Conservation (phyloP, 2,329 filamentous ascomycete species). For the Venturia nashicola region DNA sequence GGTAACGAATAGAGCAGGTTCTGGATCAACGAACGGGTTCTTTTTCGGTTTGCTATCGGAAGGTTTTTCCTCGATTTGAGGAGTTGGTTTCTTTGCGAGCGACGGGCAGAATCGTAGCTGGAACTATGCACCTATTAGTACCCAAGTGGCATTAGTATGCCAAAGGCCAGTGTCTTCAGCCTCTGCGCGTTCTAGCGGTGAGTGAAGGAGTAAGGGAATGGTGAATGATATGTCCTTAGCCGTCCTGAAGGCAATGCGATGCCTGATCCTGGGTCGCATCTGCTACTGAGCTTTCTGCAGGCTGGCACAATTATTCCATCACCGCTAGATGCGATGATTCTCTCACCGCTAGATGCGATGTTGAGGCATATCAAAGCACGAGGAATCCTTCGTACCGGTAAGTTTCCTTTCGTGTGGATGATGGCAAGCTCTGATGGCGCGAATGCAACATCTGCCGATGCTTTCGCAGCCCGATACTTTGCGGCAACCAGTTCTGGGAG, state of each 20-base stretch:
- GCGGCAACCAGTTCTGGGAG: conserved; percentile 25
- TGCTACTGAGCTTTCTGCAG: background rate
- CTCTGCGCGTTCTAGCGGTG: background rate
- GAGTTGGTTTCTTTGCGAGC: conserved; percentile 48
- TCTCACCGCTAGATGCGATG: background rate
- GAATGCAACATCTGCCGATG: conserved; percentile 23
- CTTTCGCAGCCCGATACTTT: conserved; percentile 25
- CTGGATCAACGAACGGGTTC: conserved; percentile 55
- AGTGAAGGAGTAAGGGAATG: background rate
- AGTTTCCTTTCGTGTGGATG: conserved; percentile 23
- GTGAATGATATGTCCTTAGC: background rate
- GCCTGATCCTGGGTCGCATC: background rate
- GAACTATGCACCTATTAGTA: conserved; percentile 37
- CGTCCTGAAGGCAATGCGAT: background rate
- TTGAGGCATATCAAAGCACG: background rate
- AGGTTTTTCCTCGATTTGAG: conserved; percentile 12
- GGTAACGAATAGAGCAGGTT: conserved; percentile 41
- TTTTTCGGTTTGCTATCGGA: conserved; percentile 24
- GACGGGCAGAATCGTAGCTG: conserved; percentile 61
- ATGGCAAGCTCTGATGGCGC: conserved; percentile 27
- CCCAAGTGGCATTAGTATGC: background rate
- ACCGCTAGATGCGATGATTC: background rate
- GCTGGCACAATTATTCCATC: background rate
- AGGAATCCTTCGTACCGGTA: conserved; percentile 20
- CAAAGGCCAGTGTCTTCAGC: background rate